Conservation (phyloP, 345 rosid species). For the Nasturtium officinale region DNA sequence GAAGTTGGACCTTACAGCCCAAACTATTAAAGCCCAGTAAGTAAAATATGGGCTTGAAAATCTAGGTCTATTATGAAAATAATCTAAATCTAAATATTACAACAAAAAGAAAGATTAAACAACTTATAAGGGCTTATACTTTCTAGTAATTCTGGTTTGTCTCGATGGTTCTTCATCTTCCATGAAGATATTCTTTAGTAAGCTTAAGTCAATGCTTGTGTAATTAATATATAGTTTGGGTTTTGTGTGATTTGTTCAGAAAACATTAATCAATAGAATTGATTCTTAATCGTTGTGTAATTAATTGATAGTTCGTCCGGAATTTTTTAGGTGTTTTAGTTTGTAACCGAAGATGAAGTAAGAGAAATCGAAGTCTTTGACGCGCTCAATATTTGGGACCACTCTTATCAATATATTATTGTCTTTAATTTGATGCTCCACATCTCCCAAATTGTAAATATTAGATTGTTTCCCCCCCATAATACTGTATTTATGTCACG, state of each 20-base stretch:
- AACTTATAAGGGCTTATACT: background rate
- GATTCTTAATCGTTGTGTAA: background rate
- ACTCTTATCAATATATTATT: background rate
- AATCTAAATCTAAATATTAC: background rate
- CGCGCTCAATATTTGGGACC: too few relatives aligned
- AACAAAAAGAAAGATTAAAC: background rate
- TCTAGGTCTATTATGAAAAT: background rate
- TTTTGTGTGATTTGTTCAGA: background rate
- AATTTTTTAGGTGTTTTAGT: background rate
- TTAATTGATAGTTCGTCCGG: background rate
- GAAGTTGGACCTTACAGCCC: constrained; percentile 10
- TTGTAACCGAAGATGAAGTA: background rate
- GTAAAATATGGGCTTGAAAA: background rate
- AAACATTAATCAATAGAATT: background rate
- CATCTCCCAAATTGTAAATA: constrained; percentile 7
- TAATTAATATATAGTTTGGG: background rate
- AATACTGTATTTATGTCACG: too few relatives aligned
- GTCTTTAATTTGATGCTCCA: background rate
- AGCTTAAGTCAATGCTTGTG: background rate
- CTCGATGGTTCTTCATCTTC: background rate
- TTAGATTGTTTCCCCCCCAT: too few relatives aligned
- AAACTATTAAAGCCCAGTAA: background rate
- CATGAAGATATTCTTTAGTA: background rate
- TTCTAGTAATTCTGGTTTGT: background rate
- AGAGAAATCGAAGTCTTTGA: background rate